A percentile compares a stretch with the other conserved stretches of the same genome.
Conservation (phyloP, 306 rosid genomes). For the Glycine soja region DNA sequence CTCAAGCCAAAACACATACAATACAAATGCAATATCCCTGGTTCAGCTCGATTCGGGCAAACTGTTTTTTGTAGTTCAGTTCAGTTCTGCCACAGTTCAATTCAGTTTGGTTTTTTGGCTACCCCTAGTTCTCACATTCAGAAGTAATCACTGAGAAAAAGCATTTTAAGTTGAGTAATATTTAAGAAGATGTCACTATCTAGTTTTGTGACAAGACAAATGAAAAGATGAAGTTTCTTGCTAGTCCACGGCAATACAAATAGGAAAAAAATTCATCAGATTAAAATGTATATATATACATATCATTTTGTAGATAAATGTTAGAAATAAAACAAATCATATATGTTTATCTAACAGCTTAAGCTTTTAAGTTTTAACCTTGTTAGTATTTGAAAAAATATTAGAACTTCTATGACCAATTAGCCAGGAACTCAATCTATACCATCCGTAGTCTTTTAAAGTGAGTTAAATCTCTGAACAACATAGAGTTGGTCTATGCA, state of each 20-base stretch:
- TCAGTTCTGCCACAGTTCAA: too few species aligned
- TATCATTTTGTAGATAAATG: neutral
- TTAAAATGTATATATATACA: neutral
- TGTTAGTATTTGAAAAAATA: neutral
- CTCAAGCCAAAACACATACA: neutral
- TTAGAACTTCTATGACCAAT: neutral
- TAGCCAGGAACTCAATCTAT: neutral
- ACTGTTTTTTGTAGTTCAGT: too few species aligned
- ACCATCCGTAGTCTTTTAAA: neutral
- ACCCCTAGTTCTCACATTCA: too few species aligned
- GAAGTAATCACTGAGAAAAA: neutral
- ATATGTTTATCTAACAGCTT: neutral
- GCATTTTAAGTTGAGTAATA: neutral
- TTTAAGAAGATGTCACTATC: neutral
- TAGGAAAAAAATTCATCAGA: neutral
- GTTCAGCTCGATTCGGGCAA: too few species aligned
- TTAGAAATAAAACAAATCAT: neutral
- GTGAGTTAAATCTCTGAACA: neutral
- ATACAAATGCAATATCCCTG: neutral
- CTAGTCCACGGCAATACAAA: too few species aligned
- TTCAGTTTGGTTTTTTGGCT: too few species aligned
- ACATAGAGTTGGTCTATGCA: neutral
- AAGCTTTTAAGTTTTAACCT: neutral
- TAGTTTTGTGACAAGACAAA: neutral
- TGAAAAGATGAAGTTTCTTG: conserved; percentile 11